Evolutionary conservation across 805 yeast genomes (phyloP), one percentile per base, ranked within the genome.

Genomic region (Nakazawaea ishiwadae): DNA sequence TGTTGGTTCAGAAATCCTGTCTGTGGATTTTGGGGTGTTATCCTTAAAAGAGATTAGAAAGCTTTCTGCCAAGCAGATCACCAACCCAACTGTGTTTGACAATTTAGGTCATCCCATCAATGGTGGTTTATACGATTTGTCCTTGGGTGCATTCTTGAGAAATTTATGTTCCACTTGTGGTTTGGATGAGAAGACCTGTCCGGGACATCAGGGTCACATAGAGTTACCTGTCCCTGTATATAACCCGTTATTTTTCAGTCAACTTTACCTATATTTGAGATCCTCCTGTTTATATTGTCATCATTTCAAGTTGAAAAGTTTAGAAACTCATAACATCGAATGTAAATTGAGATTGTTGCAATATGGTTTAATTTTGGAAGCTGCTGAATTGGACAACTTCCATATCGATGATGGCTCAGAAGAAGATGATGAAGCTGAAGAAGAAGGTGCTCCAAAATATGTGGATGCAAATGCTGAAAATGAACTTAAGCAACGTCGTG

Each of bases 171-270:
- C 93, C 17, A 91, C 98, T 1, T 93, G 99, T 75, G 96, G 98
- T 15, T 71, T 91, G 48, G 96, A 90, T 59, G 97, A 91, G 52
- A 80, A 84, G 57, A 81, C 78, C 53, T 93, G 99, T 68, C 97
- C 97, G 4, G 99, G 99, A 35, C 99, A 93, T 62, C 88, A 89
- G 62, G 99, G 99, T 47, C 99, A 93, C 62, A 89, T 93, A 49
- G 97, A 91, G 60, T 73, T 93, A 49, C 99, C 99, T 5, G 82
- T 89, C 31, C 96, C 98, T 4, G 95, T 87, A 33, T 93, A 88
- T 70, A 91, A 88, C 59, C 98, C 99, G 15, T 66, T 93, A 52
- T 93, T 95, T 56, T 93, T 95, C 77, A 78, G 80, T 56, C 97
- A 91, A 64, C 69, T 93, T 72, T 93, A 82, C 69, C 75, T 86